phyloP scores from a whole-genome alignment of 2,329 filamentous ascomycete species.

The Aspergillus glaucus region DNA sequence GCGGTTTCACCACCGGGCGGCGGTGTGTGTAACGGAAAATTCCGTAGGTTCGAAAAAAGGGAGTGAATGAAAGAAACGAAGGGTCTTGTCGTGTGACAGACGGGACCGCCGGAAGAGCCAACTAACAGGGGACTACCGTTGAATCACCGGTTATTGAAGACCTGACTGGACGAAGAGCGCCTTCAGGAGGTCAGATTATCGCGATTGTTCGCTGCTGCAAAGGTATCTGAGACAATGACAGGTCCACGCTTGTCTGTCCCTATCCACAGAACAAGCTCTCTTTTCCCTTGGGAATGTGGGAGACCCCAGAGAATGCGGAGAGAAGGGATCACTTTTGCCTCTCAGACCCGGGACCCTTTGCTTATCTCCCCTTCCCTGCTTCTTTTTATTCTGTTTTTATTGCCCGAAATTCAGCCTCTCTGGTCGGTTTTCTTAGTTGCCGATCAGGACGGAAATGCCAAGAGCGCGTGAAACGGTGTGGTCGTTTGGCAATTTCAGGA shows the following conservation, averaged over 20 bases:
- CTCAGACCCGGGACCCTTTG: background rate
- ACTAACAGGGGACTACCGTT: background rate
- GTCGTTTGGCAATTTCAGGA: background rate
- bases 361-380: background rate
- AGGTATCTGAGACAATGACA: background rate
- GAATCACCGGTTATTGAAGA: too few relatives aligned
- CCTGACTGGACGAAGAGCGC: background rate
- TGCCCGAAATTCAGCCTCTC: background rate
- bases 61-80: background rate
- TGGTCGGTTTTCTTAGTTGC: background rate
- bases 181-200: background rate
- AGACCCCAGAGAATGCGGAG: background rate
- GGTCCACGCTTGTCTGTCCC: background rate
- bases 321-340: background rate
- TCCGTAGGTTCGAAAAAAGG: background rate
- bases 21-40: constrained; percentile 6
- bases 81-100: background rate
- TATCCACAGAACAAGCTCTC: too few relatives aligned
- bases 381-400: background rate
- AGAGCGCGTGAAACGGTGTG: constrained; percentile 16
- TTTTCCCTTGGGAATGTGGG: background rate
- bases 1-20: constrained; percentile 27
- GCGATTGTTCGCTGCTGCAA: background rate
- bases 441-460: constrained; percentile 6
- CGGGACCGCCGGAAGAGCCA: background rate